These are phyloP conservation scores for Aspergillus sp. DNA, from an alignment of 2,329 filamentous ascomycete species.

Conservation along the genomic window DNA sequence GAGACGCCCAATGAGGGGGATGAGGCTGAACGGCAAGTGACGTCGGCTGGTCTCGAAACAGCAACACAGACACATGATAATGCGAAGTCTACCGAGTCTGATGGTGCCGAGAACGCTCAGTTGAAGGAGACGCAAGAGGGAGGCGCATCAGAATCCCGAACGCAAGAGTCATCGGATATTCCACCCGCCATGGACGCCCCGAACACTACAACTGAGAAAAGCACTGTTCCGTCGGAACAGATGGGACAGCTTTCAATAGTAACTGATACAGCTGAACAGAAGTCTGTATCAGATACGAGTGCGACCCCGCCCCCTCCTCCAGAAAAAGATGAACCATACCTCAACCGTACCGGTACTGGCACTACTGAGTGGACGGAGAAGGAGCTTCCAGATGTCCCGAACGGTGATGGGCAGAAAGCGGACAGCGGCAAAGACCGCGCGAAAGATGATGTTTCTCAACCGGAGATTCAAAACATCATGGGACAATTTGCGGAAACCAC, in stretches of 20 bases:
- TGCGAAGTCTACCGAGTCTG: conserved; percentile 14
- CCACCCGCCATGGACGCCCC: conserved; percentile 11
- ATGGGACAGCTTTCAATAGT: conserved; percentile 35
- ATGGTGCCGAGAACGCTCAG: conserved; percentile 10
- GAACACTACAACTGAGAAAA: conserved; percentile 17
- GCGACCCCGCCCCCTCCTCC: conserved; percentile 48
- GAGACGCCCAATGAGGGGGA: conserved; percentile 19
- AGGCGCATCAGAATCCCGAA: background rate
- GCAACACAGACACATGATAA: conserved; percentile 21
- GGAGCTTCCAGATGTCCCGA: conserved; percentile 39
- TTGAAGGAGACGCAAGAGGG: conserved; percentile 17
- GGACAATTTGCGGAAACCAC: conserved; percentile 82
- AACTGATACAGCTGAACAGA: conserved; percentile 19
- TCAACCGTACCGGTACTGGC: conserved; percentile 41
- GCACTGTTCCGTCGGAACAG: conserved; percentile 25
- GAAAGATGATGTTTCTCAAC: conserved; percentile 68
- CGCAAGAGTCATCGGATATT: conserved; percentile 4
- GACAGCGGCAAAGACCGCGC: conserved; percentile 60
- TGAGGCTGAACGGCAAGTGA: conserved; percentile 23
- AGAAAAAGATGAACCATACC: conserved; percentile 53
- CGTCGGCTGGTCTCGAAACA: conserved; percentile 19
- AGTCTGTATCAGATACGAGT: conserved; percentile 16
- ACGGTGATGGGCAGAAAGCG: conserved; percentile 33
- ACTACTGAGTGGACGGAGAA: conserved; percentile 36
- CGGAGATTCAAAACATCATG: conserved; percentile 97